Evolutionary conservation across 139 green algal genomes (phyloP).

Genomic region (Dunaliella primolecta): DNA sequence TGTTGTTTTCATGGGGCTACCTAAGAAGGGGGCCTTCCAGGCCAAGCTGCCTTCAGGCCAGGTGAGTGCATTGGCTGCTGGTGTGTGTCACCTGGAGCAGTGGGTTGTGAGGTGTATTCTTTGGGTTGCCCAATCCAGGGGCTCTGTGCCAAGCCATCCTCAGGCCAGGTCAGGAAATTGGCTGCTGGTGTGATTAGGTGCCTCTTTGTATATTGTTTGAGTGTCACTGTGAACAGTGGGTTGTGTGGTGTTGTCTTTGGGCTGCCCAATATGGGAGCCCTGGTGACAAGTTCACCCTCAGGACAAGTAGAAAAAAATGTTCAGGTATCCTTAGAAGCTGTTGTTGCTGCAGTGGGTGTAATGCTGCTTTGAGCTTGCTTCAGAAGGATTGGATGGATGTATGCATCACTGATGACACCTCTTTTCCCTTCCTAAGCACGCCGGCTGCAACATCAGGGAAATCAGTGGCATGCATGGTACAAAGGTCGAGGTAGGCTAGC

Average conservation of each 20-base stretch:
- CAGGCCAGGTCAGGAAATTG: background rate
- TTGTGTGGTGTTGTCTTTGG: background rate
- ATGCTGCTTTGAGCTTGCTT: too few species aligned
- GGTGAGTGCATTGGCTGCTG: background rate
- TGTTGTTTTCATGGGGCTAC: constrained; percentile 53
- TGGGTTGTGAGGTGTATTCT: background rate
- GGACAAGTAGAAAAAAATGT: too few species aligned
- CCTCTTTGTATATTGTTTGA: background rate
- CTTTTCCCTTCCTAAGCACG: too few species aligned
- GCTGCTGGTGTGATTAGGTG: background rate
- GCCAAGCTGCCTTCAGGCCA: constrained; percentile 4
- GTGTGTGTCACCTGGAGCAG: background rate
- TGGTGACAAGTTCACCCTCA: too few species aligned
- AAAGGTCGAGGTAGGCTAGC: too few species aligned
- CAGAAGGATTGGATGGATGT: too few species aligned
- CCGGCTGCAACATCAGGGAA: too few species aligned
- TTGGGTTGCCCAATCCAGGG: background rate
- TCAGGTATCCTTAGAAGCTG: too few species aligned
- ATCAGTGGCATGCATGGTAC: too few species aligned
- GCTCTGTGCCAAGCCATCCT: background rate
- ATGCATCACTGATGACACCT: too few species aligned
- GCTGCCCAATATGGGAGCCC: too few species aligned
- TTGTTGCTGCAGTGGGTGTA: too few species aligned
- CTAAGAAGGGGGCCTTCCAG: constrained; percentile 12
- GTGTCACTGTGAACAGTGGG: background rate